These are phyloP conservation scores for Cytospora piceicola DNA, from an alignment of 2,329 filamentous ascomycete species.

Conservation along the genomic window DNA sequence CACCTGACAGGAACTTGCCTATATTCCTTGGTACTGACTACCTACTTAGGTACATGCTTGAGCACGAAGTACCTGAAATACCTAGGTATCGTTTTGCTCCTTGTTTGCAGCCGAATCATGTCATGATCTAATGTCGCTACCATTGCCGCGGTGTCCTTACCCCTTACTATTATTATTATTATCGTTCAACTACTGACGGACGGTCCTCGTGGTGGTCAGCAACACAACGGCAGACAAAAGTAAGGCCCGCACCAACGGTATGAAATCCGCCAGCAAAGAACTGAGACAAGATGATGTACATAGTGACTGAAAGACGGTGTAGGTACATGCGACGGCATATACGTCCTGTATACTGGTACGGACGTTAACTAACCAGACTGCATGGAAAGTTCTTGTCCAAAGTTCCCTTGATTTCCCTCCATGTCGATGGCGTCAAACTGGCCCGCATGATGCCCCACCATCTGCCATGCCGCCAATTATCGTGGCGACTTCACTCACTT, in stretches of 20 bases:
- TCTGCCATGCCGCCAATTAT: not conserved
- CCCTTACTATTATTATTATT: not conserved
- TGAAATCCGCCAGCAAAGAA: not conserved
- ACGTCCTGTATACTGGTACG: not conserved
- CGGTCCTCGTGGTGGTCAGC: not conserved
- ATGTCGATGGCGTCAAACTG: not conserved
- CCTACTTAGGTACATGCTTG: not conserved
- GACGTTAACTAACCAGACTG: no score
- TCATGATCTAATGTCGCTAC: not conserved
- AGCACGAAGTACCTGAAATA: no score
- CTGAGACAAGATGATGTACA: not conserved
- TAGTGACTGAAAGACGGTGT: not conserved
- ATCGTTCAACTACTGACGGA: no score
- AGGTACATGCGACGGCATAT: not conserved
- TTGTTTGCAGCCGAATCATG: not conserved
- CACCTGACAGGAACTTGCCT: not conserved
- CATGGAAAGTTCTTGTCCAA: not conserved
- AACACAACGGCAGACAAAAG: not conserved
- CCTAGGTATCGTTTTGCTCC: not conserved
- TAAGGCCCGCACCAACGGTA: not conserved
- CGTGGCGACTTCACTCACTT: not conserved
- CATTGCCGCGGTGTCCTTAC: not conserved
- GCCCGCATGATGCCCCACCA: conserved; percentile 2
- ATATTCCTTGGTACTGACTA: conserved; percentile 3
- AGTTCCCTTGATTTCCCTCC: not conserved